These are phyloP conservation scores for Phytophthora nicotianae DNA, from an alignment of 352 stramenopile species.

Conservation along the genomic window DNA sequence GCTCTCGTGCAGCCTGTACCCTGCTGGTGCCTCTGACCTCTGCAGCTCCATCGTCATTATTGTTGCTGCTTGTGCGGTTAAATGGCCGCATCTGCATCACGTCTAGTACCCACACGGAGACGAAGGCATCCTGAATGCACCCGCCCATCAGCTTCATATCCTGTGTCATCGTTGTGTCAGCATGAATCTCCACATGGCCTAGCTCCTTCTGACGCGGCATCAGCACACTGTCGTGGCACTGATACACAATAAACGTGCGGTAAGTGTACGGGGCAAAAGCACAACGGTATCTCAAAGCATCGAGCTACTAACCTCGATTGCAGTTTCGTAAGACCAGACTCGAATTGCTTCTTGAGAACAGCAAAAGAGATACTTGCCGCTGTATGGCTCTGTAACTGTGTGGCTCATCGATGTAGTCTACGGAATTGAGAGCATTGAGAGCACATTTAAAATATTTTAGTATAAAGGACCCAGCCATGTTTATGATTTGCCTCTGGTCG, in stretches of 20 bases:
- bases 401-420: conserved; percentile 86
- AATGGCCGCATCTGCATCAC: conserved; percentile 78
- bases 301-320: conserved; percentile 59
- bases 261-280: not conserved
- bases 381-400: conserved; percentile 75
- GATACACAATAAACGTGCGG: conserved; percentile 5
- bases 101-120: conserved; percentile 83
- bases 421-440: conserved; percentile 1
- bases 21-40: conserved; percentile 17
- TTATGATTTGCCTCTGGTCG: not conserved
- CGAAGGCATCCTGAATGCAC: conserved; percentile 82
- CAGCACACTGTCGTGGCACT: conserved; percentile 81
- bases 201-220: conserved; percentile 64
- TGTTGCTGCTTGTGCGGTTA: conserved; percentile 31
- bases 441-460: not conserved
- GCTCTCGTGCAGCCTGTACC: conserved; percentile 24
- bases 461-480: not conserved
- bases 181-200: conserved; percentile 56
- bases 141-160: conserved; percentile 86
- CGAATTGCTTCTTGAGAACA: conserved; percentile 79
- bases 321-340: conserved; percentile 86
- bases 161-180: conserved; percentile 78
- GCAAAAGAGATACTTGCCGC: conserved; percentile 79
- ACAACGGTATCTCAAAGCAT: not conserved
- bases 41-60: conserved; percentile 10